phyloP scores from a whole-genome alignment of 2,329 filamentous ascomycete species.

The Arthrobotrys sinensis region DNA sequence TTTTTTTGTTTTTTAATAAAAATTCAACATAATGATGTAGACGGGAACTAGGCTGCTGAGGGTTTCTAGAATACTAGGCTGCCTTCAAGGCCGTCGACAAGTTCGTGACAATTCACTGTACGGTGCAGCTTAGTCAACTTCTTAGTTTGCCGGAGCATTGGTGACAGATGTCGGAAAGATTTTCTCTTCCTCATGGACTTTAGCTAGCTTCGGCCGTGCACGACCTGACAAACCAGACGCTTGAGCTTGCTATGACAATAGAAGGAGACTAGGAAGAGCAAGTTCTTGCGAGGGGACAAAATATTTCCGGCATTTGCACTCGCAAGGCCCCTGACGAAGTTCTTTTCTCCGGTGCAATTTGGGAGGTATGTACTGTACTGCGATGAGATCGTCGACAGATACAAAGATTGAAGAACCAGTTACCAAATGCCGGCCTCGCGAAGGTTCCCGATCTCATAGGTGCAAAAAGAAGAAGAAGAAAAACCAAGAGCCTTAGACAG shows the following conservation, averaged over 20 bases:
- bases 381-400: background rate
- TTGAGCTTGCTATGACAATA: constrained; percentile 16
- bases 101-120: background rate
- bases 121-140: constrained; percentile 18
- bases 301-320: constrained; percentile 22
- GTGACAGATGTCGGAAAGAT: constrained; percentile 34
- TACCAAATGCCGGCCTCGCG: constrained; percentile 1
- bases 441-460: background rate
- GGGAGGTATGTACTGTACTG: background rate
- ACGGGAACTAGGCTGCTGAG: background rate
- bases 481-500: background rate
- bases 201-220: constrained; percentile 27
- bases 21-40: background rate
- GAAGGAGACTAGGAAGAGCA: constrained; percentile 18
- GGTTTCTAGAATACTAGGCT: background rate
- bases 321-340: constrained; percentile 3
- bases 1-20: constrained; percentile 2
- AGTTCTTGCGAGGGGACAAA: constrained; percentile 25
- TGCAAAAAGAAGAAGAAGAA: background rate
- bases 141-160: background rate
- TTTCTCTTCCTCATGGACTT: background rate
- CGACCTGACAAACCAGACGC: constrained; percentile 26
- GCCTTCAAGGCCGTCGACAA: background rate
- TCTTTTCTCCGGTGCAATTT: constrained; percentile 9
- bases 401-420: background rate